Evolutionary conservation across 1,284 basidiomycete species (phyloP), one percentile per base, ranked within the genome.

Genomic region (Cystobasidium sp.): DNA sequence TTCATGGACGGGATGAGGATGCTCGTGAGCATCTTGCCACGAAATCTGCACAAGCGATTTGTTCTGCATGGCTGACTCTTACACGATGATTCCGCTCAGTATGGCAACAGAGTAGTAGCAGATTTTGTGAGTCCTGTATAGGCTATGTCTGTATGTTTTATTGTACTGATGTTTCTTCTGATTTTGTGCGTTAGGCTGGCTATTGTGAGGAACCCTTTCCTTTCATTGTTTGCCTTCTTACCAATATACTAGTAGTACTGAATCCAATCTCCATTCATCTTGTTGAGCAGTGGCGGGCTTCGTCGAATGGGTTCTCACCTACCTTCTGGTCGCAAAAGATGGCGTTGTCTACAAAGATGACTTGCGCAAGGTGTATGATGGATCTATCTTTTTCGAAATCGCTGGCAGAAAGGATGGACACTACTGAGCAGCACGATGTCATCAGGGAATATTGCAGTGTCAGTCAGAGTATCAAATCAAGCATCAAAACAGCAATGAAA

Each of bases 241-340:
- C 31, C 31, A 31, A 31, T 31, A 31, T 31, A 31, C 1, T 31
- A 31, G 31, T 2, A 31, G 31, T 31, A 31, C 31, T 31, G 31
- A 31, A 31, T 31, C 31, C 31, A 31, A 31, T 31, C 31, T 31
- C 31, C 31, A 31, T 31, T 31, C 31, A 31, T 2, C 5, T 31
- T 31, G 1, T 31, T 5, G 5, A 2, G 5, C 81, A 88, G 88
- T 82, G 88, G 90, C 88, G 88, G 79, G 80, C 84, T 77, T 76
- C 64, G 75, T 78, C 18, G 81, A 85, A 43, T 74, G 75, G 69
- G 44, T 74, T 51, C 69, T 76, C 1, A 84, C 85, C 0, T 88
- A 86, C 76, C 66, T 86, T 43, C 68, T 87, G 62, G 78, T 88
- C 20, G 85, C 84, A 84, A 86, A 86, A 0, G 85, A 86, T 69